phyloP scores from a whole-genome alignment of 2,329 filamentous ascomycete species.

The Xenoacremonium recifei region DNA sequence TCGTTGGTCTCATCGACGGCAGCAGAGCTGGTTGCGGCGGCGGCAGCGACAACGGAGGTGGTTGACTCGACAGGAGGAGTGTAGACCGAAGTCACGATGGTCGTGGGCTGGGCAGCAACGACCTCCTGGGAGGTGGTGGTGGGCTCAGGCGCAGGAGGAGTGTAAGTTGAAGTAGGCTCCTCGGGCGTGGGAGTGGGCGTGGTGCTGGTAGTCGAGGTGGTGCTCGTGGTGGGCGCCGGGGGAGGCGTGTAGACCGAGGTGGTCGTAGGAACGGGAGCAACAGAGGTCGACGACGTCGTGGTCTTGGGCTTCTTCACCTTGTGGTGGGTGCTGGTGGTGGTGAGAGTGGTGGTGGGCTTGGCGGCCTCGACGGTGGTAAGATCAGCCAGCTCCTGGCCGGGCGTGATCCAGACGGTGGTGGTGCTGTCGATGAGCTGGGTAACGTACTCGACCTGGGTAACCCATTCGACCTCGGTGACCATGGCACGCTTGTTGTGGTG shows the following conservation, averaged over 20 bases:
- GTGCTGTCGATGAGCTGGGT: slow-evolving; percentile 48
- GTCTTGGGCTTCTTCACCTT: slow-evolving; percentile 17
- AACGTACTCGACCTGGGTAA: slow-evolving; percentile 47
- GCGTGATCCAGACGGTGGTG: slow-evolving; percentile 45
- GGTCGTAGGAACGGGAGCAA: slow-evolving; percentile 16
- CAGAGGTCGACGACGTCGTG: slow-evolving; percentile 20
- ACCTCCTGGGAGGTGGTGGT: slow-evolving; percentile 5
- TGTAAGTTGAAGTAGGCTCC: slow-evolving; percentile 19
- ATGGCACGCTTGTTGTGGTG: slow-evolving; percentile 38
- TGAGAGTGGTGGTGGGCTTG: slow-evolving; percentile 7
- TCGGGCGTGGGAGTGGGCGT: slow-evolving; percentile 16
- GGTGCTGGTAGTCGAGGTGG: slow-evolving; percentile 13
- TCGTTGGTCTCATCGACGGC: slow-evolving; percentile 15
- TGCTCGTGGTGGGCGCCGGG: slow-evolving; percentile 15
- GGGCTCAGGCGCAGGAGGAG: slow-evolving; percentile 18
- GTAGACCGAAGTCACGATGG: slow-evolving; percentile 14
- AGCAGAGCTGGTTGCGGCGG: slow-evolving; percentile 17
- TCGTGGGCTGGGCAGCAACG: slow-evolving; percentile 15
- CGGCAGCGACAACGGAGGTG: slow-evolving; percentile 5
- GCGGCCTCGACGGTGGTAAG: slow-evolving; percentile 21
- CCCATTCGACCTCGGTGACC: slow-evolving; percentile 50
- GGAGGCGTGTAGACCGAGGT: slow-evolving; percentile 20
- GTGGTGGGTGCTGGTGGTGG: slow-evolving; percentile 11
- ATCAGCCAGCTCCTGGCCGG: slow-evolving; percentile 28
- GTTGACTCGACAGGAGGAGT: slow-evolving; percentile 10